These are phyloP conservation scores for Chenopodium suecicum DNA, from an alignment of 148 eudicot genomes.

Conservation along the genomic window DNA sequence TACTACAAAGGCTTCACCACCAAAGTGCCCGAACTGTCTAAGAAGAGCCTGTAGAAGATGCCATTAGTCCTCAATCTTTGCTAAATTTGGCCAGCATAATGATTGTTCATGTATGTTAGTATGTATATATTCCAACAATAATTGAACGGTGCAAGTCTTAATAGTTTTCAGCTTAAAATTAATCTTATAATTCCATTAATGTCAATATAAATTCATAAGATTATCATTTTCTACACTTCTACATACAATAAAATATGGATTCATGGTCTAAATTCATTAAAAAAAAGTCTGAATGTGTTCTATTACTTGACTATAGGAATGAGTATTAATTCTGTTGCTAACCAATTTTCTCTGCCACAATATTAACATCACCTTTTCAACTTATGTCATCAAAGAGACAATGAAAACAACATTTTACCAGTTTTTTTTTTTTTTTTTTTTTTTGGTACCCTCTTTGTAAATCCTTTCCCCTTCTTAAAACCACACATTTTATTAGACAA, in stretches of 20 bases:
- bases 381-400: no score
- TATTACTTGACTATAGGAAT: not conserved
- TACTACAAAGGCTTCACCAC: slow-evolving; percentile 42
- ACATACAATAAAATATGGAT: not conserved
- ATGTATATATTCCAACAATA: not conserved
- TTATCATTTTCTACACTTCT: not conserved
- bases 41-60: slow-evolving; percentile 48
- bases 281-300: not conserved
- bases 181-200: not conserved
- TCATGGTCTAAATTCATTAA: not conserved
- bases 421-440: not conserved
- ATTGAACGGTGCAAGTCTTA: not conserved
- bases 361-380: not conserved
- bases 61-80: not conserved
- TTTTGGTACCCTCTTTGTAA: not conserved
- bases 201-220: not conserved
- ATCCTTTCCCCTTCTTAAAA: not conserved
- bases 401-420: not conserved
- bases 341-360: not conserved
- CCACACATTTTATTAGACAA: not conserved
- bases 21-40: slow-evolving; percentile 68
- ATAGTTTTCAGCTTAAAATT: not conserved
- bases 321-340: not conserved
- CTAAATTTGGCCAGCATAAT: not conserved
- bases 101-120: not conserved